Conservation (phyloP, 345 rosid species). For the Trapa bicornis region DNA sequence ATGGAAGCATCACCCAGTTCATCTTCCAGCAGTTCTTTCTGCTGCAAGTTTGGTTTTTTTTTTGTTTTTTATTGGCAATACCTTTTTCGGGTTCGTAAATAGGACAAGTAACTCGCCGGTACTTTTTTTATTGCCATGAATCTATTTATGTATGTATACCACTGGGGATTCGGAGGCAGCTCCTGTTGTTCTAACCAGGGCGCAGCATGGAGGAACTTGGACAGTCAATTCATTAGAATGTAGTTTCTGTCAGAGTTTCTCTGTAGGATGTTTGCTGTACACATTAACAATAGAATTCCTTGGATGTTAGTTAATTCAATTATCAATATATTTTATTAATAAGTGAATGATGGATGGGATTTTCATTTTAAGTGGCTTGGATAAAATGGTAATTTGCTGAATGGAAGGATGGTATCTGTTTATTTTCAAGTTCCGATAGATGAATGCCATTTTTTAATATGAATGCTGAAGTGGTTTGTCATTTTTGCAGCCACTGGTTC, state of each 20-base stretch:
- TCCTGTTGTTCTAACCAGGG: conserved; percentile 34
- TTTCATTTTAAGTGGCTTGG: conserved; percentile 4
- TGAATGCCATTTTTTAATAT: neutral
- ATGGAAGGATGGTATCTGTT: neutral
- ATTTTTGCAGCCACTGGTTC: neutral
- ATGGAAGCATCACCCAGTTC: conserved; percentile 85
- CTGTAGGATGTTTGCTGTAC: conserved; percentile 23
- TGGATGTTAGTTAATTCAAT: conserved; percentile 10
- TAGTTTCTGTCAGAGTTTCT: conserved; percentile 13
- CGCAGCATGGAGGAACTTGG: conserved; percentile 32
- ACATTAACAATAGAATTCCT: conserved; percentile 10
- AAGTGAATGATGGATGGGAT: conserved; percentile 1
- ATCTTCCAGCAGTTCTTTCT: conserved; percentile 54
- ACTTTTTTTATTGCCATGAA: conserved; percentile 18
- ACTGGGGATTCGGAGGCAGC: conserved; percentile 35
- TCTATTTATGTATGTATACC: conserved; percentile 33
- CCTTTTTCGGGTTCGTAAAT: conserved; percentile 29
- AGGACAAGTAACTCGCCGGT: conserved; percentile 31
- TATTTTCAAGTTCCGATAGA: neutral
- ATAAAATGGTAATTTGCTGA: conserved; percentile 3
- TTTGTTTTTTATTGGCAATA: conserved; percentile 29
- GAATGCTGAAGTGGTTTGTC: neutral
- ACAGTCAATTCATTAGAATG: conserved; percentile 29
- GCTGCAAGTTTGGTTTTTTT: conserved; percentile 55
- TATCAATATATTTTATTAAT: neutral